Evolutionary conservation across 73 alveolate species (phyloP).

Genomic region (Halteria grandinella): DNA sequence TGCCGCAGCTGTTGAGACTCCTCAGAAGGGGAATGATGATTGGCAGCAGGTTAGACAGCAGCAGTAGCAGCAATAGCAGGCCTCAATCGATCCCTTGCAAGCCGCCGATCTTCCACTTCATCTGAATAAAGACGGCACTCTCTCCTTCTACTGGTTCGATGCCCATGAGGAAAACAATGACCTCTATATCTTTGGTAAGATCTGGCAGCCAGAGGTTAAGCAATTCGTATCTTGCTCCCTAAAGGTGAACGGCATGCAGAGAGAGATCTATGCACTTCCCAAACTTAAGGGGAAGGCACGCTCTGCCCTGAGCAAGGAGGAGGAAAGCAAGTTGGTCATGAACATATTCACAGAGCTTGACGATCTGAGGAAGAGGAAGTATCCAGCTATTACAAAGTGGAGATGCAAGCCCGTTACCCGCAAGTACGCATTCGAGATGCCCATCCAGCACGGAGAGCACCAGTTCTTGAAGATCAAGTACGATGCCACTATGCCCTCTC

Average conservation of each 20-base stretch:
- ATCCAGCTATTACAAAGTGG: constrained; percentile 76
- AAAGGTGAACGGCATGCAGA: constrained; percentile 77
- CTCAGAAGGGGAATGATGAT: constrained; percentile 36
- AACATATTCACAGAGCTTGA: constrained; percentile 75
- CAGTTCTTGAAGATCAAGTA: constrained; percentile 82
- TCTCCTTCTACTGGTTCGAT: constrained; percentile 88
- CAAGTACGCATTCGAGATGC: constrained; percentile 94
- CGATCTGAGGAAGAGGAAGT: constrained; percentile 69
- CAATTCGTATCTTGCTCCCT: constrained; percentile 73
- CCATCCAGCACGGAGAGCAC: constrained; percentile 72
- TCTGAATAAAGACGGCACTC: constrained; percentile 71
- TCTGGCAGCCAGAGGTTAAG: constrained; percentile 70
- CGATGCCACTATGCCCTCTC: constrained; percentile 76
- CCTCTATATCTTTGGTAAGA: constrained; percentile 83
- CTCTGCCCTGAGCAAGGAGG: constrained; percentile 63
- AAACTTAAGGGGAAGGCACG: constrained; percentile 60
- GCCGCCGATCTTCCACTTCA: constrained; percentile 58
- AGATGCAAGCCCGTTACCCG: constrained; percentile 73
- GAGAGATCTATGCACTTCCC: constrained; percentile 85
- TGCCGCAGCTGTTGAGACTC: too few species aligned
- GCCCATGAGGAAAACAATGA: constrained; percentile 90
- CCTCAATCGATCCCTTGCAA: not conserved
- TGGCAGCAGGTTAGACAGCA: constrained; percentile 28
- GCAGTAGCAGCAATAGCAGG: constrained; percentile 6
- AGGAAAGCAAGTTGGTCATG: constrained; percentile 20